Evolutionary conservation across 2,329 filamentous ascomycete species (phyloP).

Genomic region (Fusarium miscanthi): DNA sequence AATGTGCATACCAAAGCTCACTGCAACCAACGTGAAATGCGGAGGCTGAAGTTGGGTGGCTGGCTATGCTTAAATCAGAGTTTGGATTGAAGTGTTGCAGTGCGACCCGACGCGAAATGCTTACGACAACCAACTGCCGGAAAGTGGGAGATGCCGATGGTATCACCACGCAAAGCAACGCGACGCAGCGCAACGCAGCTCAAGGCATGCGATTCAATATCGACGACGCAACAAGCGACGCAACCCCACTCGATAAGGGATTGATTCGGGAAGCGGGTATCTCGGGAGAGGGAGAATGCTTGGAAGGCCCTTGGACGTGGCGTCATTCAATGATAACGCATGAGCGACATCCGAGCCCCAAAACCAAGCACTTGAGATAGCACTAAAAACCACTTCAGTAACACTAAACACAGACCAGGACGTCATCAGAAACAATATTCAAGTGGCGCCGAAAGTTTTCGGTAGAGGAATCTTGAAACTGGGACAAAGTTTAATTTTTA

Average conservation of each 20-base stretch:
- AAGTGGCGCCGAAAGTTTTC: background rate
- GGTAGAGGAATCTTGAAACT: background rate
- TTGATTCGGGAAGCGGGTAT: background rate
- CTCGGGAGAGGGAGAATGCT: background rate
- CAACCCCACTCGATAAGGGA: background rate
- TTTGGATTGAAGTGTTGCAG: background rate
- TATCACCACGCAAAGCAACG: background rate
- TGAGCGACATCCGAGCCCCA: background rate
- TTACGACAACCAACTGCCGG: slow-evolving; percentile 17
- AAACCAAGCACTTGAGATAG: background rate
- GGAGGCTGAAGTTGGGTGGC: background rate
- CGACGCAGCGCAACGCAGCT: no score
- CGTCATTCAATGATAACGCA: background rate
- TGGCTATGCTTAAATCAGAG: slow-evolving; percentile 2
- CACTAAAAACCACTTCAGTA: background rate
- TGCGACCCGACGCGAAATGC: background rate
- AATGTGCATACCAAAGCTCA: background rate
- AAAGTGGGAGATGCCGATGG: background rate
- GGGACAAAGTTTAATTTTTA: background rate
- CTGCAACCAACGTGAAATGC: background rate
- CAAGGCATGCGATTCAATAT: background rate
- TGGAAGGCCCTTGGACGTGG: background rate
- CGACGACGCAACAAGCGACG: background rate
- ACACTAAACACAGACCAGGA: background rate
- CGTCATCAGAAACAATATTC: background rate